phyloP scores from a whole-genome alignment of 495 filamentous ascomycete species.

The Xeromyces bisporus region DNA sequence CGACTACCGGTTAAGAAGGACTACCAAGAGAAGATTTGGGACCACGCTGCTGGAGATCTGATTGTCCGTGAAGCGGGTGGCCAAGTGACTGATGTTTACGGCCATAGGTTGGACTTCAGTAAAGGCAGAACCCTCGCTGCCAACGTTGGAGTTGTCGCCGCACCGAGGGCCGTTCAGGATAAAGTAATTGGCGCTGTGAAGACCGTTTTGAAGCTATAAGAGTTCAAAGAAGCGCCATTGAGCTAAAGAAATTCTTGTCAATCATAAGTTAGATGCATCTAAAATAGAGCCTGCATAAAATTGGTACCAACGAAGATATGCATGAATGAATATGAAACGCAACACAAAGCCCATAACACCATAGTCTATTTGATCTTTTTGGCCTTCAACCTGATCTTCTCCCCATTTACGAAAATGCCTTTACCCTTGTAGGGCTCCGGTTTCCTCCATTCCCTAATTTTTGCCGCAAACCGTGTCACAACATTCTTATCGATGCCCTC shows the following conservation, averaged over 20 bases:
- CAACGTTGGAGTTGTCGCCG: slow-evolving; percentile 90
- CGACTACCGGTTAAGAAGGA: slow-evolving; percentile 64
- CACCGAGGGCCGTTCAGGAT: slow-evolving; percentile 54
- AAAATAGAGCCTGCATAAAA: slow-evolving; percentile 10
- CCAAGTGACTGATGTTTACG: slow-evolving; percentile 70
- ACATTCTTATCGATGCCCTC: slow-evolving; percentile 73
- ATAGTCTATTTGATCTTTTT: slow-evolving; percentile 85
- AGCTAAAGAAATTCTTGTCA: slow-evolving; percentile 7
- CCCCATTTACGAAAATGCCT: slow-evolving; percentile 92
- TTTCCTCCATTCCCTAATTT: slow-evolving; percentile 70
- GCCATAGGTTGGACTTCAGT: slow-evolving; percentile 67
- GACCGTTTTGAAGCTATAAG: slow-evolving; percentile 49
- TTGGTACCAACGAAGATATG: slow-evolving; percentile 15
- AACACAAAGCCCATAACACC: slow-evolving; percentile 10
- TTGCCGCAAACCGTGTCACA: slow-evolving; percentile 78
- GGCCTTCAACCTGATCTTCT: slow-evolving; percentile 92
- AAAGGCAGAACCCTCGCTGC: slow-evolving; percentile 67
- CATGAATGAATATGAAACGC: slow-evolving; percentile 25
- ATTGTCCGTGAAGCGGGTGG: slow-evolving; percentile 92
- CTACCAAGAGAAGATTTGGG: slow-evolving; percentile 99
- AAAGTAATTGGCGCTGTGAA: slow-evolving; percentile 70
- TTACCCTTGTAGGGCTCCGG: slow-evolving; percentile 99
- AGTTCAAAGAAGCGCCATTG: no score
- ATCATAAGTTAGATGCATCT: slow-evolving; percentile 11
- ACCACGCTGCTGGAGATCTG: slow-evolving; percentile 91